A percentile compares a stretch with the other conserved stretches of the same genome.
phyloP scores from a whole-genome alignment of 1,284 basidiomycete genomes.

The Malassezia japonica region DNA sequence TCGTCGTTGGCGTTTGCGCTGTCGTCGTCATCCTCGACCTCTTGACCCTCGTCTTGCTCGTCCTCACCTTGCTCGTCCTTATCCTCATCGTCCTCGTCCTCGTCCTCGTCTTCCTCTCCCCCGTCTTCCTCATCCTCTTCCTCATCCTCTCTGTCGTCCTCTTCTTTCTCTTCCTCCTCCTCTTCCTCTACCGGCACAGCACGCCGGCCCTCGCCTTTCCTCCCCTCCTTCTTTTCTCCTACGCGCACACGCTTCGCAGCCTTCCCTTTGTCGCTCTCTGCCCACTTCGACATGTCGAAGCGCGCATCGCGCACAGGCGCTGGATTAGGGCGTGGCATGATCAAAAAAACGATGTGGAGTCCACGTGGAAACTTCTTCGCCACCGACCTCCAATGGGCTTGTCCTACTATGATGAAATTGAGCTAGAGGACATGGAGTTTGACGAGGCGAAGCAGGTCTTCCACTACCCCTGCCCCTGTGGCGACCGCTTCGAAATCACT shows the following conservation, averaged over 20 bases:
- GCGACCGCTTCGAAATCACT: conserved; percentile 94
- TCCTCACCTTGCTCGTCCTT: conserved; percentile 8
- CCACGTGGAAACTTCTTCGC: conserved; percentile 1
- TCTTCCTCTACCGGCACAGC: not conserved
- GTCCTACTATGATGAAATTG: conserved; percentile 45
- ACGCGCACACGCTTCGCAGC: too few relatives aligned
- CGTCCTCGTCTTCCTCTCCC: not conserved
- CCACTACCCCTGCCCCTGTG: conserved; percentile 98
- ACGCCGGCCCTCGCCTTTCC: not conserved
- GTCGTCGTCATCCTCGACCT: conserved; percentile 55
- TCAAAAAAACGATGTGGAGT: not conserved
- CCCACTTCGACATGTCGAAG: not conserved
- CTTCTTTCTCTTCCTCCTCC: not conserved
- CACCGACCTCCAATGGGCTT: conserved; percentile 1
- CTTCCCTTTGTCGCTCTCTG: not conserved
- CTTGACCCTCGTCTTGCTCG: not conserved
- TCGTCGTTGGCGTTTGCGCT: not conserved
- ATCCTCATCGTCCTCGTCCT: not conserved
- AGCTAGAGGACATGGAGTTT: conserved; percentile 48
- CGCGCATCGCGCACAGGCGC: conserved; percentile 3
- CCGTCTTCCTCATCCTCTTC: not conserved
- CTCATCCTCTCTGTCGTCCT: not conserved
- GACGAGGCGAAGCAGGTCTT: conserved; percentile 43
- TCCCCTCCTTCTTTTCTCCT: not conserved
- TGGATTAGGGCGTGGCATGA: not conserved